Percentiles rank a stretch among this genome's conserved stretches.
Evolutionary conservation across 441 rosid species (phyloP).

Genomic region (Jatropha multifida): DNA sequence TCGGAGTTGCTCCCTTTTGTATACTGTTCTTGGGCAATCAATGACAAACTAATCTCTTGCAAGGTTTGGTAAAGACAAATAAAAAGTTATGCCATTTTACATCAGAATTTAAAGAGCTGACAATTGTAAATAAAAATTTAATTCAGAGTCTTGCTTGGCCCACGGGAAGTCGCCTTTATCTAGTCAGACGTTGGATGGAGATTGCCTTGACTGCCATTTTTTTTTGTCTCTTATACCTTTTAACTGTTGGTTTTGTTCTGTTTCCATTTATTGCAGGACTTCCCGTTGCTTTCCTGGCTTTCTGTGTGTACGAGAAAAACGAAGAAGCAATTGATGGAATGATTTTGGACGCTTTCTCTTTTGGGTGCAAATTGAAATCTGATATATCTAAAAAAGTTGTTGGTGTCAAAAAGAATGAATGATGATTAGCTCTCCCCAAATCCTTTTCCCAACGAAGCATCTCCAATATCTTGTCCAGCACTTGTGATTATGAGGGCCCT

Average conservation of each 20-base stretch:
- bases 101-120: not conserved
- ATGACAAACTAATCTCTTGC: not conserved
- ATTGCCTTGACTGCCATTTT: not conserved
- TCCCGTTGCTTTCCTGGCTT: slow-evolving; percentile 59
- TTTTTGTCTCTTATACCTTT: not conserved
- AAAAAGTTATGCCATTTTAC: not conserved
- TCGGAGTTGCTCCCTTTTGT: not conserved
- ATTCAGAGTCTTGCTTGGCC: not conserved
- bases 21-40: not conserved
- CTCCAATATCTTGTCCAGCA: not conserved
- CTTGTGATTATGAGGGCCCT: not conserved
- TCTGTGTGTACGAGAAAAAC: slow-evolving; percentile 59
- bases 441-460: slow-evolving; percentile 2
- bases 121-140: not conserved
- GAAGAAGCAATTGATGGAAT: slow-evolving; percentile 70
- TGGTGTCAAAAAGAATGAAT: slow-evolving; percentile 47
- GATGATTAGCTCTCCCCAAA: slow-evolving; percentile 18
- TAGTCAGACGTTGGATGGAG: not conserved
- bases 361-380: slow-evolving; percentile 47
- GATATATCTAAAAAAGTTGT: slow-evolving; percentile 36
- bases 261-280: slow-evolving; percentile 46
- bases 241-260: not conserved
- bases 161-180: not conserved
- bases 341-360: slow-evolving; percentile 43
- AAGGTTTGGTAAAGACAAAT: not conserved